Percentiles rank a stretch among this genome's conserved stretches.
phyloP scores from a whole-genome alignment of 106 monocot genomes.

The Dioscorea dumetorum region DNA sequence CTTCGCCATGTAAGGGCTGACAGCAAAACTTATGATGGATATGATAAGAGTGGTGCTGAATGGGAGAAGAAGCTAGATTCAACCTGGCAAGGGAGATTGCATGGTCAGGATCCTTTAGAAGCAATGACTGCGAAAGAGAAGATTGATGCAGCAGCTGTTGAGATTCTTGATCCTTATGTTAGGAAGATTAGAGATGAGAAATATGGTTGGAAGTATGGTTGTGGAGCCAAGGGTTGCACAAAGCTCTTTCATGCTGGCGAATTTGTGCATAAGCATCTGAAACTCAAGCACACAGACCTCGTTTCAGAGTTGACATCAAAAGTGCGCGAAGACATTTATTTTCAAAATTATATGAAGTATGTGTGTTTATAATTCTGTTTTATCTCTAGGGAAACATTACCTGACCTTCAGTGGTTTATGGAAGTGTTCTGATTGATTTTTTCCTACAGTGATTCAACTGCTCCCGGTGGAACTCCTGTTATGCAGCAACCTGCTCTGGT shows the following conservation, averaged over 20 bases:
- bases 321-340: slow-evolving; percentile 89
- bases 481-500: slow-evolving; percentile 77
- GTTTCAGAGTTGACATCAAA: slow-evolving; percentile 78
- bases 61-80: slow-evolving; percentile 92
- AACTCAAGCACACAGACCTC: slow-evolving; percentile 85
- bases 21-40: slow-evolving; percentile 36
- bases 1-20: slow-evolving; percentile 76
- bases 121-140: slow-evolving; percentile 75
- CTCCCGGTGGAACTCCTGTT: slow-evolving; percentile 90
- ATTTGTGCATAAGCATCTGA: slow-evolving; percentile 96
- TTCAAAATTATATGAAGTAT: slow-evolving; percentile 98
- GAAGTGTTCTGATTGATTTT: not conserved
- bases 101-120: slow-evolving; percentile 73
- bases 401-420: too few relatives aligned
- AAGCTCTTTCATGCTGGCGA: slow-evolving; percentile 96
- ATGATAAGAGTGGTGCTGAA: slow-evolving; percentile 25
- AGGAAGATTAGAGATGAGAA: slow-evolving; percentile 99
- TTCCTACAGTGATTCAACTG: slow-evolving; percentile 69
- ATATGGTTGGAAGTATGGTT: slow-evolving; percentile 99
- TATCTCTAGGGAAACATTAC: not conserved
- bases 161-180: slow-evolving; percentile 70
- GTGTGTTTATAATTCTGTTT: slow-evolving; percentile 15
- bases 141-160: slow-evolving; percentile 77
- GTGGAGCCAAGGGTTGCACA: slow-evolving; percentile 97
- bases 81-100: slow-evolving; percentile 75